phyloP scores from a whole-genome alignment of 2,329 filamentous ascomycete species.

The Paraconiothyrium brasiliense region DNA sequence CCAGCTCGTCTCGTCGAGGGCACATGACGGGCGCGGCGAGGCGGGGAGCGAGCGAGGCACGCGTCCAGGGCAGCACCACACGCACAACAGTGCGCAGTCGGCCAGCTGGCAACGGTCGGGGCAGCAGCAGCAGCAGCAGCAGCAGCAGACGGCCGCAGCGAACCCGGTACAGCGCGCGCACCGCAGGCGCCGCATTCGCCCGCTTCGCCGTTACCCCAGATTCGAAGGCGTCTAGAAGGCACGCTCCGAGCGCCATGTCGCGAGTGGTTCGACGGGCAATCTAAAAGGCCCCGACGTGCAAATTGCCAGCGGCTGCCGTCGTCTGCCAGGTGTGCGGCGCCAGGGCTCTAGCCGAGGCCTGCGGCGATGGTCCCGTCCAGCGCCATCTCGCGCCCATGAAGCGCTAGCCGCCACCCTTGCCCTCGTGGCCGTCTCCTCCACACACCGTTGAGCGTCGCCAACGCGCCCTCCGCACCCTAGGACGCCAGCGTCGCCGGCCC shows the following conservation, averaged over 20 bases:
- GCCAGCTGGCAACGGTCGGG: conserved; percentile 3
- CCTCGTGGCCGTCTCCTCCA: conserved; percentile 10
- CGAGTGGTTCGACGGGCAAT: conserved; percentile 29
- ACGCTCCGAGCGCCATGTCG: conserved; percentile 27
- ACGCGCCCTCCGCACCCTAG: conserved; percentile 11
- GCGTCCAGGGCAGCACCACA: background rate
- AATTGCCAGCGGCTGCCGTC: conserved; percentile 21
- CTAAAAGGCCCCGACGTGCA: conserved; percentile 29
- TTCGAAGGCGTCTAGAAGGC: conserved; percentile 38
- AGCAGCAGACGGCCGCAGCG: background rate
- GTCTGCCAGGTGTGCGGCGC: conserved; percentile 14
- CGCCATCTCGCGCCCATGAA: conserved; percentile 1
- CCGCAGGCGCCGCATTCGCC: conserved; percentile 29
- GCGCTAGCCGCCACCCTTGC: conserved; percentile 12
- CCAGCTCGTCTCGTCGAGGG: background rate
- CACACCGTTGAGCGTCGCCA: conserved; percentile 10
- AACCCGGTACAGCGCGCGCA: conserved; percentile 17
- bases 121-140: background rate
- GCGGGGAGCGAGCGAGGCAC: background rate
- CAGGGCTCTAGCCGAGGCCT: conserved; percentile 13
- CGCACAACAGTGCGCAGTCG: background rate
- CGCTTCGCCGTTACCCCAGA: conserved; percentile 44
- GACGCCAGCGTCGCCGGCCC: conserved; percentile 9
- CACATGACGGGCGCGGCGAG: no score
- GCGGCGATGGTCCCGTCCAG: conserved; percentile 7